These are phyloP conservation scores for Podila clonocystis DNA, from an alignment of 192 early-diverging fungal species.

Conservation along the genomic window DNA sequence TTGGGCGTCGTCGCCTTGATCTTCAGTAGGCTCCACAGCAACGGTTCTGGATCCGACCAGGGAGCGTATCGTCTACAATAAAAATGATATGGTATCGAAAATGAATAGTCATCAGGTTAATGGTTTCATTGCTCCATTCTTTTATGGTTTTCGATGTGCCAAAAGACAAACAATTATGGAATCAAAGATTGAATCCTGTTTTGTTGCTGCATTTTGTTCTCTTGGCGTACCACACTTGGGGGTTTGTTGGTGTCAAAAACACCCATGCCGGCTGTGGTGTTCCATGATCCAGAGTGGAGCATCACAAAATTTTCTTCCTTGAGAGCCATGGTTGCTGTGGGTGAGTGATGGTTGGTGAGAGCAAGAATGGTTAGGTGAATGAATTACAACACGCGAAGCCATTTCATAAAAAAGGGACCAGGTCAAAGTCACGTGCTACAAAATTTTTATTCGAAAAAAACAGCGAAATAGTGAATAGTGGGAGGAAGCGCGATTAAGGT, in stretches of 20 bases:
- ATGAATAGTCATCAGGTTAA: too few relatives aligned
- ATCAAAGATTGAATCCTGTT: neutral
- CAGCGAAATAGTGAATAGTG: too few relatives aligned
- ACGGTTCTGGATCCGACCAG: slow-evolving; percentile 30
- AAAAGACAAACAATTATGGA: too few relatives aligned
- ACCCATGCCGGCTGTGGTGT: slow-evolving; percentile 80
- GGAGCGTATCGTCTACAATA: slow-evolving; percentile 27
- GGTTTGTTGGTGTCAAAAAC: slow-evolving; percentile 78
- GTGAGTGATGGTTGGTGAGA: neutral
- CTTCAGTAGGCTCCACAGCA: slow-evolving; percentile 13
- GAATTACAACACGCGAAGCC: too few relatives aligned
- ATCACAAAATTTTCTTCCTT: slow-evolving; percentile 87
- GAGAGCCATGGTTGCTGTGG: slow-evolving; percentile 50
- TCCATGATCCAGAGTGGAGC: slow-evolving; percentile 85
- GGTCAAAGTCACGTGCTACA: too few relatives aligned
- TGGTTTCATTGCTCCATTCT: too few relatives aligned
- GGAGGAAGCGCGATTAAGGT: too few relatives aligned
- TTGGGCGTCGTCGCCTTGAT: slow-evolving; percentile 1
- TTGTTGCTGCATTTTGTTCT: neutral
- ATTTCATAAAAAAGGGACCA: too few relatives aligned
- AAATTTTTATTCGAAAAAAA: too few relatives aligned
- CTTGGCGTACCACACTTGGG: slow-evolving; percentile 66
- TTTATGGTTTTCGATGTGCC: too few relatives aligned
- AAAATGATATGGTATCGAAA: neutral
- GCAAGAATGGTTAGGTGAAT: neutral